A percentile compares a stretch with the other conserved stretches of the same genome.
Evolutionary conservation across 345 rosid genomes (phyloP).

Genomic region (Gossypium thurberi): DNA sequence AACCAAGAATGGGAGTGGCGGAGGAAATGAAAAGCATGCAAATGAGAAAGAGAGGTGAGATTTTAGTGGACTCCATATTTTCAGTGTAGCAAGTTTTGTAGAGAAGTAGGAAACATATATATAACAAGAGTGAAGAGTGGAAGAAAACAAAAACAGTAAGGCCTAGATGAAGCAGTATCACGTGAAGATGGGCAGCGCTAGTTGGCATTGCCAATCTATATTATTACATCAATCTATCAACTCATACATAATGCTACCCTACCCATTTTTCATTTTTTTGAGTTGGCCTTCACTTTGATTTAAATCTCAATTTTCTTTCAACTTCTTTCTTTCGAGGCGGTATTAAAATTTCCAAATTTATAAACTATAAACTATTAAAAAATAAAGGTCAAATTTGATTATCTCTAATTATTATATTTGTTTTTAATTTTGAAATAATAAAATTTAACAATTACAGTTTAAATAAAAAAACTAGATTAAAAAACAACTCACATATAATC

Average conservation of each 20-base stretch:
- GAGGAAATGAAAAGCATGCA: slow-evolving; percentile 50
- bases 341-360: too few species aligned
- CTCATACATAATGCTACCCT: neutral
- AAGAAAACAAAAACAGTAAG: slow-evolving; percentile 18
- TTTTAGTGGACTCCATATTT: slow-evolving; percentile 46
- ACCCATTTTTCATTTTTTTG: too few species aligned
- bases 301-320: too few species aligned
- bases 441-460: too few species aligned
- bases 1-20: slow-evolving; percentile 45
- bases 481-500: too few species aligned
- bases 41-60: slow-evolving; percentile 48
- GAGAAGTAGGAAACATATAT: slow-evolving; percentile 20
- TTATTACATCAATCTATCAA: neutral
- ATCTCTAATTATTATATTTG: too few species aligned
- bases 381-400: too few species aligned
- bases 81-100: slow-evolving; percentile 15
- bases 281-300: too few species aligned
- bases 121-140: slow-evolving; percentile 26
- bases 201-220: slow-evolving; percentile 71
- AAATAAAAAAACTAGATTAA: too few species aligned
- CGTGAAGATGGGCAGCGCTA: slow-evolving; percentile 63
- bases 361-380: too few species aligned
- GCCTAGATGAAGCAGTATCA: slow-evolving; percentile 36
- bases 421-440: too few species aligned
- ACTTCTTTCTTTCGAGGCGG: too few species aligned